These are phyloP conservation scores for Macrophomina pseudophaseolina DNA, from an alignment of 2,329 filamentous ascomycete genomes.

Conservation along the genomic window DNA sequence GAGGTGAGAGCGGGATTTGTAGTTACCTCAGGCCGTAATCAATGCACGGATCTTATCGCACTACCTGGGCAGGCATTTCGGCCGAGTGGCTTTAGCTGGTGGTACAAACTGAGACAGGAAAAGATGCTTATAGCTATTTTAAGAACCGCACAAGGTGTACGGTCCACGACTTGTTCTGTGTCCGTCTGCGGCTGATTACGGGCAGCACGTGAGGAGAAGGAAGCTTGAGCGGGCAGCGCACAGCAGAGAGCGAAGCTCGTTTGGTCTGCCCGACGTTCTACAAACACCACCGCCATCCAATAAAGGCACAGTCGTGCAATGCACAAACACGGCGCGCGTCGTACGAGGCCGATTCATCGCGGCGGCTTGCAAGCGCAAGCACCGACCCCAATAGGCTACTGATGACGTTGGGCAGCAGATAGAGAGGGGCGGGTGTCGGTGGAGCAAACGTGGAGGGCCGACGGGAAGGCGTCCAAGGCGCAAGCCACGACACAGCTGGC, in stretches of 20 bases:
- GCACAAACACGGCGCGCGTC: background rate
- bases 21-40: background rate
- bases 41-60: background rate
- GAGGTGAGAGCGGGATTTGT: background rate
- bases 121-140: conserved; percentile 7
- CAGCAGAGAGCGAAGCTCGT: background rate
- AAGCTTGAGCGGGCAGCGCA: background rate
- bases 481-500: background rate
- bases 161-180: background rate
- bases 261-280: conserved; percentile 6
- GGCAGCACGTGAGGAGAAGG: conserved; percentile 11
- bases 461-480: conserved; percentile 7
- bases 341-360: background rate
- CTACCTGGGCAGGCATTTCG: background rate
- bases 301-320: background rate
- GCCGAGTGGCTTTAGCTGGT: background rate
- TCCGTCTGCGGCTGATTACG: background rate
- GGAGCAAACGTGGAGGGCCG: conserved; percentile 15
- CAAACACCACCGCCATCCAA: background rate
- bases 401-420: background rate
- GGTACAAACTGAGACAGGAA: background rate
- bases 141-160: background rate
- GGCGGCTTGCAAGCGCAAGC: background rate
- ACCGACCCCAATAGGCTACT: background rate
- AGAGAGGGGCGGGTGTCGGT: background rate